Base-by-base conservation (phyloP, 805 yeast genomes). In the Ogataea trehaloabstinens region DNA sequence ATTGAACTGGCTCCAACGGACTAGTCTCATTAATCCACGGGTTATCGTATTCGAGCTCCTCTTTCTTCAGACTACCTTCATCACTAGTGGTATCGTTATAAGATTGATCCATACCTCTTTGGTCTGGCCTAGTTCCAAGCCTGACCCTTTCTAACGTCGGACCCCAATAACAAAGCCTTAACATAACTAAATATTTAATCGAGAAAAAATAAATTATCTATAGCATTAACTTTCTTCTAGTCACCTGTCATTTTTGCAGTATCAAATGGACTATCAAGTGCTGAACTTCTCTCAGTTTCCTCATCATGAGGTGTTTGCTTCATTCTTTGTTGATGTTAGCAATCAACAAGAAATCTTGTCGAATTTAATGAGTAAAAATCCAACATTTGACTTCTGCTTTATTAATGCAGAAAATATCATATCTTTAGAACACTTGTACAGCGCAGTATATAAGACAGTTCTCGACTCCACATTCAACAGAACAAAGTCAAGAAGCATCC, bases 401-500 rank as follows among this genome's bases (percentile, higher is more conserved):
- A 68, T 86, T 35, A 79, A 81, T 55, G 77, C 87, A 2, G 60
- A 63, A 8, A 70, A 76, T 17, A 57, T 87, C 2, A 59, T 79
- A 2, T 78, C 87, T 0, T 37, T 67, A 12, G 87, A 83, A 45
- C 93, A 84, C 47, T 48, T 87, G 10, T 64, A 68, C 37, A 67
- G 80, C 33, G 80, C 86, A 1, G 58, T 81, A 1, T 78, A 82
- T 55, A 73, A 81, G 46, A 75, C 86, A 2, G 49, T 85, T 2
- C 58, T 71, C 11, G 89, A 84, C 55, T 50, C 58, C 18, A 55
- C 55, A 1, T 65, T 67, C 25, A 74, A 67, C 11, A 68, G 60
- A 16, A 68, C 76, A 67, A 72, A 80, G 47, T 81, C 95, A 7
- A 78, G 73, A 48, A 72, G 80, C 1, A 49, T 86, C 22, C 84